Evolutionary conservation across 1,139 yeast species (phyloP).

Genomic region (Waltiozyma solani): DNA sequence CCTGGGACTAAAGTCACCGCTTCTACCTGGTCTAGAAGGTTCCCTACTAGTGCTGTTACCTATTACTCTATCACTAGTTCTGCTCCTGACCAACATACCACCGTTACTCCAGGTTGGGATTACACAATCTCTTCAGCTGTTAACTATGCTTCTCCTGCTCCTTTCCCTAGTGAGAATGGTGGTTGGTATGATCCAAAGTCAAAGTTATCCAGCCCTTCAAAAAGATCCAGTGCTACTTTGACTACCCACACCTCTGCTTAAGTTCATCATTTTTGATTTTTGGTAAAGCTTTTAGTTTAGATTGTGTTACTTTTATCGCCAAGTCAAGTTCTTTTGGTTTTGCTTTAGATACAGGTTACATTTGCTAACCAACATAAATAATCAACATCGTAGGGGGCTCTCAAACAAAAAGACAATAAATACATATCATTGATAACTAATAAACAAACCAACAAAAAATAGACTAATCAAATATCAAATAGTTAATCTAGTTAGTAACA

Average conservation of each 20-base stretch:
- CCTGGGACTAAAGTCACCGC: conserved; percentile 66
- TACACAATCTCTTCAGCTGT: conserved; percentile 54
- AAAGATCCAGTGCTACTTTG: conserved; percentile 4
- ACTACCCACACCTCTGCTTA: neutral
- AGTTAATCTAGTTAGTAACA: conserved; percentile 1
- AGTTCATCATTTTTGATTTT: too few species aligned
- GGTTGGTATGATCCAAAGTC: conserved; percentile 35
- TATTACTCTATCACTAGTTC: conserved; percentile 34
- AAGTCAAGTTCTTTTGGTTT: too few species aligned
- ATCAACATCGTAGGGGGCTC: too few species aligned
- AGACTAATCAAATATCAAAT: too few species aligned
- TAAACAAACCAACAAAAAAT: too few species aligned
- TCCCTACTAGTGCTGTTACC: conserved; percentile 59
- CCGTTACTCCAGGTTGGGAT: conserved; percentile 78
- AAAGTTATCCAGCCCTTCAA: conserved; percentile 16
- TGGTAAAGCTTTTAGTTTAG: too few species aligned
- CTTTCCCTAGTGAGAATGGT: conserved; percentile 47
- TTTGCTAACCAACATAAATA: too few species aligned
- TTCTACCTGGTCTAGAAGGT: conserved; percentile 50
- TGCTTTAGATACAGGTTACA: too few species aligned
- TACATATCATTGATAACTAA: too few species aligned
- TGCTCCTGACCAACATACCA: conserved; percentile 43
- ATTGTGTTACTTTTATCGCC: too few species aligned
- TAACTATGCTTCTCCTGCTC: conserved; percentile 62
- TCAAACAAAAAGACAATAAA: too few species aligned